Percentiles rank a stretch among this genome's conserved stretches.
Evolutionary conservation across 1,139 yeast species (phyloP).

Genomic region (Chernovozyma aurita): DNA sequence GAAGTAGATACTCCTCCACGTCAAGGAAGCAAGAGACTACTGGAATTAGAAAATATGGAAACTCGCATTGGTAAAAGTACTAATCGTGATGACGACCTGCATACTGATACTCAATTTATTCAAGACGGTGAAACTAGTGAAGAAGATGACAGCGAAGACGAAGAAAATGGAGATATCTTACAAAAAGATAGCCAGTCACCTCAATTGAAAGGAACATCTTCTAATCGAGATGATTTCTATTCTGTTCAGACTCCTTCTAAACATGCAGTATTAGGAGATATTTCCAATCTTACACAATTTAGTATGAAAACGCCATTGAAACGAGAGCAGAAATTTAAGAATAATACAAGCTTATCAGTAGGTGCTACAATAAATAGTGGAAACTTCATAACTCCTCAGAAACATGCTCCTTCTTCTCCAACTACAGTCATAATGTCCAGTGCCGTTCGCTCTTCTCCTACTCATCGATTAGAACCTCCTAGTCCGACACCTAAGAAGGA

Average conservation of each 20-base stretch:
- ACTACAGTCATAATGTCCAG: constrained; percentile 30
- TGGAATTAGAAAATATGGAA: constrained; percentile 1
- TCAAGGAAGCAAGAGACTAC: constrained; percentile 11
- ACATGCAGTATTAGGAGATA: background rate
- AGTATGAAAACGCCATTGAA: background rate
- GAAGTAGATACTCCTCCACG: constrained; percentile 41
- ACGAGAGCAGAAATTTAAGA: background rate
- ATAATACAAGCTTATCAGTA: background rate
- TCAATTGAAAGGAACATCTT: background rate
- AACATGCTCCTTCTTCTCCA: constrained; percentile 21
- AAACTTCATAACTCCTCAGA: constrained; percentile 4
- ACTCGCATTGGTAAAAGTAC: constrained; percentile 10
- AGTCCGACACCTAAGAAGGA: constrained; percentile 42
- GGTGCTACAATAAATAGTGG: constrained; percentile 1
- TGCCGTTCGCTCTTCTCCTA: constrained; percentile 7
- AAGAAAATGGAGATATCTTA: constrained; percentile 9
- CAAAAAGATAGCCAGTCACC: background rate
- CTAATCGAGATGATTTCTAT: constrained; percentile 1
- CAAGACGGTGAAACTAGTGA: constrained; percentile 15
- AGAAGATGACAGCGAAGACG: constrained; percentile 10
- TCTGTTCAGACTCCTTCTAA: background rate
- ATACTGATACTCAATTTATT: constrained; percentile 5
- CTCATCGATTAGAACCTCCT: constrained; percentile 18
- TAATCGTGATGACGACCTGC: constrained; percentile 11
- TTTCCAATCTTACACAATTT: background rate